These are phyloP conservation scores for Exserohilum rostratum DNA, from an alignment of 2,329 filamentous ascomycete species.

Conservation along the genomic window DNA sequence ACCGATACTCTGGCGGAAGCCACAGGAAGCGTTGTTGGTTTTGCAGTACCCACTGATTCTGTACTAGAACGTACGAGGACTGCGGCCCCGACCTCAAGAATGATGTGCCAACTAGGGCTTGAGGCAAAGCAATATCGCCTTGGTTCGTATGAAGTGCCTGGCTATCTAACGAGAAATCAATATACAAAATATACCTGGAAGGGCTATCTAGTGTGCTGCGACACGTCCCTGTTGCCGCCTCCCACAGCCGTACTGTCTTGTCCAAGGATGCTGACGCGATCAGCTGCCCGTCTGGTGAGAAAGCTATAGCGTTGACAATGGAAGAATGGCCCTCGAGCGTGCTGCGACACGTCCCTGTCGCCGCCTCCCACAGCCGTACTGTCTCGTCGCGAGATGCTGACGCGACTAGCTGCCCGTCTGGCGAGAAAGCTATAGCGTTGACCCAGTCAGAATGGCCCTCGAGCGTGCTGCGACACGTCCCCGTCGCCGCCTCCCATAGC, in stretches of 20 bases:
- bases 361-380: background rate
- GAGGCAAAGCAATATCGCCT: slow-evolving; percentile 14
- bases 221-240: slow-evolving; percentile 1
- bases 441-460: background rate
- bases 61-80: slow-evolving; percentile 7
- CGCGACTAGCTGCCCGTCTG: background rate
- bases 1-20: slow-evolving; percentile 22
- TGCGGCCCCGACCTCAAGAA: background rate
- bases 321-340: background rate
- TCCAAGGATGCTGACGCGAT: background rate
- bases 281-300: background rate
- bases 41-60: slow-evolving; percentile 19
- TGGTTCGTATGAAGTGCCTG: slow-evolving; percentile 6
- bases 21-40: slow-evolving; percentile 18
- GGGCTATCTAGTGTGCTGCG: slow-evolving; percentile 1
- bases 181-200: background rate
- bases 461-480: background rate
- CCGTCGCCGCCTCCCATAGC: background rate
- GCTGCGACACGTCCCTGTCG: background rate
- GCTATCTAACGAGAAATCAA: background rate
- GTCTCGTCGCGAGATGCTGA: no score
- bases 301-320: background rate
- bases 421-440: background rate
- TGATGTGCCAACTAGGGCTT: slow-evolving; percentile 2
- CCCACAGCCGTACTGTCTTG: background rate